phyloP scores from a whole-genome alignment of 192 early-diverging fungal species.

The Coemansia sp. region DNA sequence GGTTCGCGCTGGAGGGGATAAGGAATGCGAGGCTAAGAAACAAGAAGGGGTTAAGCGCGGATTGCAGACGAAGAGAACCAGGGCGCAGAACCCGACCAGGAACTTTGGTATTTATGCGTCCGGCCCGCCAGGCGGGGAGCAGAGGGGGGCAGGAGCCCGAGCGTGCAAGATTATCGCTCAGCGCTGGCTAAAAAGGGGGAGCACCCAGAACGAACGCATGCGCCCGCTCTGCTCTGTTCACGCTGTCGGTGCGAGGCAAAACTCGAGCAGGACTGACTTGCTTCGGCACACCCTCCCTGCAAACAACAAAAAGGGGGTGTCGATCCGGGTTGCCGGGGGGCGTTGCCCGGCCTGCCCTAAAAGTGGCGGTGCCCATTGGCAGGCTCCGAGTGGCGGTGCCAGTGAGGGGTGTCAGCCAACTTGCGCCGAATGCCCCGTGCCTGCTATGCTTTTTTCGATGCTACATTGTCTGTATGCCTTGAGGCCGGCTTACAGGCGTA shows the following conservation, averaged over 20 bases:
- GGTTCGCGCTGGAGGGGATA: slow-evolving; percentile 5
- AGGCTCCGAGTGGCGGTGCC: slow-evolving; percentile 48
- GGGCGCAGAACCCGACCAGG: slow-evolving; percentile 20
- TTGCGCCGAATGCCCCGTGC: not conserved
- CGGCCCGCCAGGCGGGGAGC: slow-evolving; percentile 28
- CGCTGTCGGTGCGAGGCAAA: slow-evolving; percentile 35
- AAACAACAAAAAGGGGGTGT: slow-evolving; percentile 18
- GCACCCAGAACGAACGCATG: slow-evolving; percentile 6
- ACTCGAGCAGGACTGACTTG: slow-evolving; percentile 16
- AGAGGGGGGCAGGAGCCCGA: slow-evolving; percentile 37
- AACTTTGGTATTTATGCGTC: slow-evolving; percentile 49
- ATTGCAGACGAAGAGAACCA: slow-evolving; percentile 8
- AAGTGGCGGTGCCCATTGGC: slow-evolving; percentile 49
- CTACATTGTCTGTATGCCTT: not conserved
- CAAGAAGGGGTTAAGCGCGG: slow-evolving; percentile 7
- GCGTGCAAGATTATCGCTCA: slow-evolving; percentile 52
- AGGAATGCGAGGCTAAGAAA: slow-evolving; percentile 6
- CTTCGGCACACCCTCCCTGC: slow-evolving; percentile 15
- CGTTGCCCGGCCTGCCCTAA: slow-evolving; percentile 14
- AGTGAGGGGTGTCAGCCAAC: slow-evolving; percentile 6
- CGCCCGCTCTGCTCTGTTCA: slow-evolving; percentile 9
- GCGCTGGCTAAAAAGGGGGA: slow-evolving; percentile 19
- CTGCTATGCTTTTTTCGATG: slow-evolving; percentile 3
- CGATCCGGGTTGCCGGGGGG: slow-evolving; percentile 19
- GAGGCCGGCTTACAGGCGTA: not conserved